These are phyloP conservation scores for Entophlyctis luteolus DNA, from an alignment of 192 early-diverging fungal genomes.

Conservation along the genomic window DNA sequence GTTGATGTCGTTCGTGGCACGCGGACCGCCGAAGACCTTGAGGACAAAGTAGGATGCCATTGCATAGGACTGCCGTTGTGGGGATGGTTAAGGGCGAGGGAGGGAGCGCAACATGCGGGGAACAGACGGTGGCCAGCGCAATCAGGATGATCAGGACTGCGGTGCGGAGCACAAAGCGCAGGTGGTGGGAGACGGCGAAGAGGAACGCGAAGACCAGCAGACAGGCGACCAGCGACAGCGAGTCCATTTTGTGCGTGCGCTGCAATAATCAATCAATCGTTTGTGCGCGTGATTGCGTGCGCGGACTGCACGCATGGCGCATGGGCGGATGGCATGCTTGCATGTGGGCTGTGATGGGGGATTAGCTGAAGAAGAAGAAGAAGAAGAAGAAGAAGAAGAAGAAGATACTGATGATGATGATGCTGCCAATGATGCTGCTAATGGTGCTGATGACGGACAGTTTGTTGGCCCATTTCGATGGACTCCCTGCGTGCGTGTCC, in stretches of 20 bases:
- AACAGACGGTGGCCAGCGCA: not conserved
- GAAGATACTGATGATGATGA: not conserved
- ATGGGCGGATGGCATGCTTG: not conserved
- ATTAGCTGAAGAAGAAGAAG: not conserved
- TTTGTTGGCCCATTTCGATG: too few relatives aligned
- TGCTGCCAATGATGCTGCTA: too few relatives aligned
- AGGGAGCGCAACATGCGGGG: not conserved
- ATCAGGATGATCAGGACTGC: conserved; percentile 11
- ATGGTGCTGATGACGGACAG: too few relatives aligned
- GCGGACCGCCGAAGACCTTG: not conserved
- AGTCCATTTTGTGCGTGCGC: not conserved
- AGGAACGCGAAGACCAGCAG: conserved; percentile 11
- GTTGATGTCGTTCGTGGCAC: conserved; percentile 14
- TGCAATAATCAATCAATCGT: too few relatives aligned
- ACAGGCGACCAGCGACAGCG: not conserved
- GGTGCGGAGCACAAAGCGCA: conserved; percentile 10
- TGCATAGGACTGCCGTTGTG: conserved; percentile 4
- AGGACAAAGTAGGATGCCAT: conserved; percentile 2
- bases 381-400: not conserved
- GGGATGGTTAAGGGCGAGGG: not conserved
- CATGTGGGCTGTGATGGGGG: not conserved
- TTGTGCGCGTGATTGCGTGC: not conserved
- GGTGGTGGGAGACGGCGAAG: conserved; percentile 1
- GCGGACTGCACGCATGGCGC: not conserved
- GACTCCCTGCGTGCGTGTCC: too few relatives aligned